A percentile compares a stretch with the other conserved stretches of the same genome.
Conservation (phyloP, 805 yeast species). For the Yamadazyma philogaea region DNA sequence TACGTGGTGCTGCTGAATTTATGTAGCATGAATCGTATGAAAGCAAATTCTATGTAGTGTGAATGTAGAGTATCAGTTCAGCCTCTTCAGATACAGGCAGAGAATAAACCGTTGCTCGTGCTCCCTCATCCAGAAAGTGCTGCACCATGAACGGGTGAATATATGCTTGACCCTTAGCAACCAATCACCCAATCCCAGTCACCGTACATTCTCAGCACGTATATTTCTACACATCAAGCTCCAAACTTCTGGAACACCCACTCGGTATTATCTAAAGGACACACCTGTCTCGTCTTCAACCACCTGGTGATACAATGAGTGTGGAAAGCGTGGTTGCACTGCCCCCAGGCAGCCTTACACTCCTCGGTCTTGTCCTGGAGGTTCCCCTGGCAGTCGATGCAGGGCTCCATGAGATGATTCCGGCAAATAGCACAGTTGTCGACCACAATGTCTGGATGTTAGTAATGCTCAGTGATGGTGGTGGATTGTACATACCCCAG, state of each 20-base stretch:
- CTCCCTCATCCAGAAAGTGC: too few relatives aligned
- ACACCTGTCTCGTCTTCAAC: slow-evolving; percentile 91
- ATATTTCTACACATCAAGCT: slow-evolving; percentile 40
- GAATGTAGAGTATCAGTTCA: too few relatives aligned
- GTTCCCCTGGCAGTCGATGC: slow-evolving; percentile 93
- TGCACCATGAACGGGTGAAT: too few relatives aligned
- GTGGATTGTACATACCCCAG: slow-evolving; percentile 61
- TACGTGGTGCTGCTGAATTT: too few relatives aligned
- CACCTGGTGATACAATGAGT: slow-evolving; percentile 94
- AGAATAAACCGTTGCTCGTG: too few relatives aligned
- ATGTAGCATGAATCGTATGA: too few relatives aligned
- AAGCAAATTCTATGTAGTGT: too few relatives aligned
- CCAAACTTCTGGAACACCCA: slow-evolving; percentile 78
- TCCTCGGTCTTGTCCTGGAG: slow-evolving; percentile 61
- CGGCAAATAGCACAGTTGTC: slow-evolving; percentile 98
- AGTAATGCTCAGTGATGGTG: slow-evolving; percentile 12
- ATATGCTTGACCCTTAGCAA: too few relatives aligned
- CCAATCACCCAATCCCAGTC: too few relatives aligned
- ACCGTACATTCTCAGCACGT: too few relatives aligned
- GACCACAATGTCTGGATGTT: slow-evolving; percentile 62
- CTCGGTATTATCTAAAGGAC: slow-evolving; percentile 93
- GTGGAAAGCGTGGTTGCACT: slow-evolving; percentile 97
- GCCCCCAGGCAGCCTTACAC: slow-evolving; percentile 96
- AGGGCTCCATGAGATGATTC: slow-evolving; percentile 96
- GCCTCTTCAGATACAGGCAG: too few relatives aligned